Base-by-base conservation (phyloP, 192 early-diverging fungal genomes). In the Linnemannia exigua region DNA sequence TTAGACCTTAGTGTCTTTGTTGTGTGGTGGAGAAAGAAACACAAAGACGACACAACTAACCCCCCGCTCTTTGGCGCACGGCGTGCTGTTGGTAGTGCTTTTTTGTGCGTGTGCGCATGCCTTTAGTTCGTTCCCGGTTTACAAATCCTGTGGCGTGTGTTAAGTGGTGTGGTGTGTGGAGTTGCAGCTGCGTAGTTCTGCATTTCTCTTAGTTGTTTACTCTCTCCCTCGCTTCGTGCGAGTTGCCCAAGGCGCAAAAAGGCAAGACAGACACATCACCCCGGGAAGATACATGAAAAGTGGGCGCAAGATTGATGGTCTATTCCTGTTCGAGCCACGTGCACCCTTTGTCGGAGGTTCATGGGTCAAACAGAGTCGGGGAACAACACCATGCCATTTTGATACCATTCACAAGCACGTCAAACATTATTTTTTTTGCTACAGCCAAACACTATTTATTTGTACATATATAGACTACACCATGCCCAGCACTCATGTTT, bases 161-260 rank as follows among this genome's bases (percentile, higher is more conserved):
- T 25, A 9, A 25, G 54, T 61, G 54, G 54, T n/a, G 52, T n/a
- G 52, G 22, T n/a, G 54, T 61, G 51, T 52, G 51, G 52, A 25
- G n/a, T 33, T 63, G 58, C 58, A 25, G 28, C 58, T 63, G 58
- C 58, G 58, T 63, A 31, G 58, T 63, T 25, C 28, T 63, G 58
- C n/a, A n/a, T 61, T n/a, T 5, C 5, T 28, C 28, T 63, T 14
- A 8, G 22, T 9, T 5, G 22, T 25, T 28, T 63, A 15, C 28
- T 31, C 3, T 31, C 11, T 9, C 25, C 9, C 52, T 54, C 8
- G 22, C 25, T 54, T 54, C n/a, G n/a, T n/a, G n/a, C n/a, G n/a
- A n/a, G 52, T 54, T 63, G 58, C 58, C 58, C 58, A 63, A 63
- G 58, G 58, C 58, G 58, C 4, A 63, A 63, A 14, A 61, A 31